Conservation (phyloP, 805 yeast genomes). For the Candida dajiaensis region DNA sequence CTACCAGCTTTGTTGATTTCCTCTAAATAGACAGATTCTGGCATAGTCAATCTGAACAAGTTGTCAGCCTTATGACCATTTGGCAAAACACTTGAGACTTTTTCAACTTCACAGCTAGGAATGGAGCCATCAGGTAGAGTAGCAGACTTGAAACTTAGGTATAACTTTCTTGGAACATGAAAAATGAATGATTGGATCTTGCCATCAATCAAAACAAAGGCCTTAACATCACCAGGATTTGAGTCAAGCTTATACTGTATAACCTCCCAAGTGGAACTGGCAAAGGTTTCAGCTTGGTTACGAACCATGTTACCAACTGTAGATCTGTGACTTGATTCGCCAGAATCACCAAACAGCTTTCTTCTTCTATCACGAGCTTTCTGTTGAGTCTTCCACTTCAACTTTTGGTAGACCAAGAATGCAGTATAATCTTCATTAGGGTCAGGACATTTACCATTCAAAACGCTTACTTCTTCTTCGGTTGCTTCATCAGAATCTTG, state of each 20-base stretch:
- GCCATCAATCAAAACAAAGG: slow-evolving; percentile 59
- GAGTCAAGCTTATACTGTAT: slow-evolving; percentile 59
- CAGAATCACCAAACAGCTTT: slow-evolving; percentile 69
- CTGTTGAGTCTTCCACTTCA: slow-evolving; percentile 82
- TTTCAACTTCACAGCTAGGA: slow-evolving; percentile 49
- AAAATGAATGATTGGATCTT: slow-evolving; percentile 70
- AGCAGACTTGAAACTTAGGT: slow-evolving; percentile 54
- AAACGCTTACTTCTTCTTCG: slow-evolving; percentile 45
- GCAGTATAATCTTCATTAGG: slow-evolving; percentile 61
- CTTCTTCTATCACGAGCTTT: slow-evolving; percentile 65
- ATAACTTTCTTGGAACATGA: slow-evolving; percentile 69
- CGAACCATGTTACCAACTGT: slow-evolving; percentile 65
- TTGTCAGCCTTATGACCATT: slow-evolving; percentile 49
- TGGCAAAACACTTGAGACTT: slow-evolving; percentile 60
- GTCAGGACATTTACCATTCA: slow-evolving; percentile 55
- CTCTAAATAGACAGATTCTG: slow-evolving; percentile 53
- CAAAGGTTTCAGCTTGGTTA: slow-evolving; percentile 72
- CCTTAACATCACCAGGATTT: slow-evolving; percentile 72
- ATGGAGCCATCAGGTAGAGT: slow-evolving; percentile 36
- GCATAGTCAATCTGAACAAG: slow-evolving; percentile 60
- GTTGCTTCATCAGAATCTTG: slow-evolving; percentile 28
- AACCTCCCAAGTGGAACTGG: slow-evolving; percentile 81
- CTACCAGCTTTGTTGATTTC: slow-evolving; percentile 57
- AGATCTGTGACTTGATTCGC: slow-evolving; percentile 47
- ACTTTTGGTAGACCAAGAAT: slow-evolving; percentile 70